Evolutionary conservation across 2,329 filamentous ascomycete genomes (phyloP), one percentile per base, ranked within the genome.

Genomic region (Exophiala sp.): DNA sequence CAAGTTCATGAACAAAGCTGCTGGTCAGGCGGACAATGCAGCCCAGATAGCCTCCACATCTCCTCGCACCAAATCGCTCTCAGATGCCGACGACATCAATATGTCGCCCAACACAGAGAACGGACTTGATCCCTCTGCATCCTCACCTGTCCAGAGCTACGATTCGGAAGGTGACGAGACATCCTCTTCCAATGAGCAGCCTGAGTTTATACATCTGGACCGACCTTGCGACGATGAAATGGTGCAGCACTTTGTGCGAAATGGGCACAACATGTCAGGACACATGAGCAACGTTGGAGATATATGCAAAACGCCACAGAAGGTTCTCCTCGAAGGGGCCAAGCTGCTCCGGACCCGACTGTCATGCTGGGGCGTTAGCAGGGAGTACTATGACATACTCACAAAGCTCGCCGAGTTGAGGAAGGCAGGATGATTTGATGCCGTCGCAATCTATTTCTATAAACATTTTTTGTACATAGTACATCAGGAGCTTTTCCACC

Each of bases 171-270:
- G 48, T 12, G 55, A 60, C 14, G 49, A 33, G 8, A 46, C 47
- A 10, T 58, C 55, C 8, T 58, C 55, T 3, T 58, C 55, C 2
- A 52, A 60, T 16, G 58, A 58, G 14, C 52, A 51, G 39, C 55
- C 58, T 20, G 55, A 56, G 41, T 76, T 78, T 7, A 78, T 82
- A 35, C 73, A 78, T 14, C 68, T 84, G 0, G 81, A 84, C 52
- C 70, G 79, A 8, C 80, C 80, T 0, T 75, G 75, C 2, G 79
- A 83, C 57, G 81, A 83, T 62, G 80, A 83, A 60, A 71, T 83
- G 45, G 79, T 82, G 1, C 80, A 83, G 59, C 65, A 76, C 1
- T 83, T 79, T 62, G 78, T 83, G 0, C 69, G 74, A 9, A 69
- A 73, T 12, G 80, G 80, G 0, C 68, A 74, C 29, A 68, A 61